Evolutionary conservation across 2,329 filamentous ascomycete genomes (phyloP), one percentile per base, ranked within the genome.

Genomic region (Cladophialophora yegresii): DNA sequence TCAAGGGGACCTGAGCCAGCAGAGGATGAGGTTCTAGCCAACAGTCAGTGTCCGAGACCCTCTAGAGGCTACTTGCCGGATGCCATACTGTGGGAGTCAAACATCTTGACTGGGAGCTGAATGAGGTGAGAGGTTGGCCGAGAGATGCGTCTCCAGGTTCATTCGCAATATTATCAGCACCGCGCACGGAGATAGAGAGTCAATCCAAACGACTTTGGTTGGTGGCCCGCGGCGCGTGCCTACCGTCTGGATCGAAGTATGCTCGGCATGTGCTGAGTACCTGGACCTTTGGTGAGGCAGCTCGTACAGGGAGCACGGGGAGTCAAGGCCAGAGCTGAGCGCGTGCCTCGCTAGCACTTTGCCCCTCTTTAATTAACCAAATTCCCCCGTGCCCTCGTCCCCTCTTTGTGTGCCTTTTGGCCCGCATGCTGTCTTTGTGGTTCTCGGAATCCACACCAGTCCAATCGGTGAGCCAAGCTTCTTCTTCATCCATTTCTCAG

Each of bases 1-100:
- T 96, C 61, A 99, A 82, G 32, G 95, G 92, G 47, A 98, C 87
- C 79, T 99, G 95, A 70, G 93, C 90, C 54, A 99, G 87, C 69
- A 97, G 86, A 16, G 89, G 91, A 79, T 97, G 92, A 16, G 92
- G 87, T 70, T 85, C 89, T 92, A 67, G 43, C n/a, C 43, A 55
- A 57, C 7, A 28, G 54, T 67, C 55, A 67, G 65, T n/a, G 26
- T 53, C 54, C 20, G 50, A 10, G 32, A 60, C 9, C 13, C 28
- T 16, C 30, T 8, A 16, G 12, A 20, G 28, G 26, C n/a, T 22
- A 10, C 13, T 36, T 28, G 28, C 2, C 30, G 13, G 16, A 57
- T 30, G 22, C 76, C 78, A 67, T 67, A 80, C 78, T 75, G 66
- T 78, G 77, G 22, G 78, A 78, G 67, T 80, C 78, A 65, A 80